Percentiles rank a stretch among this genome's conserved stretches.
Conservation (phyloP, 306 rosid genomes). For the Medicago ruthenica region DNA sequence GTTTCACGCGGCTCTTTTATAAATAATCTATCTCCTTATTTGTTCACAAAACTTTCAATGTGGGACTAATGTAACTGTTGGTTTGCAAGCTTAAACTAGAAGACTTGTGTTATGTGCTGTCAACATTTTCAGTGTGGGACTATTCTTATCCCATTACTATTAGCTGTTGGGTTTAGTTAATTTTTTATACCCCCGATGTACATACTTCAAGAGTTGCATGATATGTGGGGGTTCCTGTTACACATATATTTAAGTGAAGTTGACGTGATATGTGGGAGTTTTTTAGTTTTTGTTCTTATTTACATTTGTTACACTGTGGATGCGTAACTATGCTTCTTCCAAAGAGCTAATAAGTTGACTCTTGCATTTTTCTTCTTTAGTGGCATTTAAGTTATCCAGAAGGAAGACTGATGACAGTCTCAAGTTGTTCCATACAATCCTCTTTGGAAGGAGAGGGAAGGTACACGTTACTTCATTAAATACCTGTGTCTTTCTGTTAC, state of each 20-base stretch:
- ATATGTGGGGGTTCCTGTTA: background rate
- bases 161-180: no score
- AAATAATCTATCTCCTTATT: no score
- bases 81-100: no score
- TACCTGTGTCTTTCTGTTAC: conserved; percentile 17
- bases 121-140: no score
- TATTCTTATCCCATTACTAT: no score
- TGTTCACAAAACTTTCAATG: no score
- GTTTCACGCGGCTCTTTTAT: background rate
- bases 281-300: conserved; percentile 10
- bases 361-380: conserved; percentile 52
- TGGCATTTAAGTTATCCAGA: conserved; percentile 89
- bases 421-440: conserved; percentile 87
- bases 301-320: conserved; percentile 20
- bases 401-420: conserved; percentile 81
- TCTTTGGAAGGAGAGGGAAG: conserved; percentile 98
- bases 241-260: conserved; percentile 13
- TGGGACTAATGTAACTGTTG: no score
- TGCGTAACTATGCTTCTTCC: conserved; percentile 31
- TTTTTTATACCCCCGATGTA: no score
- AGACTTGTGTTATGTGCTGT: no score
- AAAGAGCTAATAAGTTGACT: conserved; percentile 36
- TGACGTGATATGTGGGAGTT: conserved; percentile 13
- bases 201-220: no score
- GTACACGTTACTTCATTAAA: conserved; percentile 50